Evolutionary conservation across 345 rosid genomes (phyloP), one percentile per base, ranked within the genome.

Genomic region (Acer yangbiense): DNA sequence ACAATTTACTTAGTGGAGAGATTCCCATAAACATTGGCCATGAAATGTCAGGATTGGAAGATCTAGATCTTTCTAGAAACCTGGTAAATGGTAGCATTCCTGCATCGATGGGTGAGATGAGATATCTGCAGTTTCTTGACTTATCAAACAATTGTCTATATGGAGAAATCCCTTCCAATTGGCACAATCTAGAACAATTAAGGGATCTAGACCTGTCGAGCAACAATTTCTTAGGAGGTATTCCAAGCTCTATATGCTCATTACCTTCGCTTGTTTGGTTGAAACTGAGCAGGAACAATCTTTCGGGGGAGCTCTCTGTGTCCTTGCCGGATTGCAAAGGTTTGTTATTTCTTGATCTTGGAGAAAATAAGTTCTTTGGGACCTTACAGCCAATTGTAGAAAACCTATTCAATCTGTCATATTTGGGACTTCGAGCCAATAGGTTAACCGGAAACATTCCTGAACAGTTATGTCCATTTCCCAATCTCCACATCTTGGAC

Each of bases 341-440:
- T 82, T 17, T 13, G 41, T 0, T n/a, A 52, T 7, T 14, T 1
- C 63, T 85, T 44, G 84, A 80, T 80, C 80, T 85, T 52, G 76
- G 85, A 44, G 62, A 69, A 10, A 80, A 85, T 18, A 68, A 14
- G 17, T 64, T 85, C 7, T 65, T 54, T 8, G 88, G 84, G 14
- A 32, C 21, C 2, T 43, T 82, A 7, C 83, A 85, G 14, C 6
- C 29, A 80, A 75, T 78, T 2, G 82, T 50, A 50, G 32, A 75
- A 17, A 52, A 10, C 20, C 18, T 76, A 23, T 16, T 18, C 50
- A 5, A 13, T 78, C 7, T 72, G 20, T 41, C 12, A 57, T 70
- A 50, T 43, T 65, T 82, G 7, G 3, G 61, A 16, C 64, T 82
- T 3, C 62, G 74, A 32, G 21, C 77, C 27, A 82, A 82, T 60